phyloP scores from a whole-genome alignment of 75 land plant species.

The Selaginella moellendorffii region DNA sequence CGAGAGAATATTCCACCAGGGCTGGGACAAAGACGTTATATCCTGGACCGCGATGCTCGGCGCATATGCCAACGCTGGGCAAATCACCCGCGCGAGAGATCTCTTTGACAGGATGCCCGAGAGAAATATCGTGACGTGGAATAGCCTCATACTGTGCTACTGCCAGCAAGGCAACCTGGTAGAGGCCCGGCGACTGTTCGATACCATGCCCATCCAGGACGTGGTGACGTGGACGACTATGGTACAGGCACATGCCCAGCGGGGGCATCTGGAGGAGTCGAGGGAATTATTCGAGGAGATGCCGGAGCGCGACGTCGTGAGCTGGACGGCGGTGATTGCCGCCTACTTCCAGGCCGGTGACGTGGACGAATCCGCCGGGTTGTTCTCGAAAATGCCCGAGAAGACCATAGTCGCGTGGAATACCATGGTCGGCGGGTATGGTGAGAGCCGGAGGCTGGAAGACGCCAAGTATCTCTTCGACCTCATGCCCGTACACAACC shows the following conservation, averaged over 20 bases:
- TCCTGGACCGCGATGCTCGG: not conserved
- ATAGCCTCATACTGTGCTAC: not conserved
- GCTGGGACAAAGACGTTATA: not conserved
- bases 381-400: not conserved
- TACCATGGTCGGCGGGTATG: not conserved
- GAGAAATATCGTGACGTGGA: not conserved
- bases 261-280: not conserved
- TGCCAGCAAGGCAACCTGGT: not conserved
- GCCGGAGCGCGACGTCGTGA: not conserved
- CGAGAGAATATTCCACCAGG: not conserved
- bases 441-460: not conserved
- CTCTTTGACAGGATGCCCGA: not conserved
- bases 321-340: not conserved
- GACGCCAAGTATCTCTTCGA: not conserved
- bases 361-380: not conserved
- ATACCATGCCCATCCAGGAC: not conserved
- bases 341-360: not conserved
- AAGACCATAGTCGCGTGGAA: not conserved
- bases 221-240: not conserved
- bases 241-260: not conserved
- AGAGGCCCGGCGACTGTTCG: not conserved
- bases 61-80: not conserved
- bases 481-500: not conserved
- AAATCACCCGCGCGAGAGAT: not conserved
- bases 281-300: not conserved